phyloP scores from a whole-genome alignment of 495 filamentous ascomycete genomes.

The Terfezia boudieri region DNA sequence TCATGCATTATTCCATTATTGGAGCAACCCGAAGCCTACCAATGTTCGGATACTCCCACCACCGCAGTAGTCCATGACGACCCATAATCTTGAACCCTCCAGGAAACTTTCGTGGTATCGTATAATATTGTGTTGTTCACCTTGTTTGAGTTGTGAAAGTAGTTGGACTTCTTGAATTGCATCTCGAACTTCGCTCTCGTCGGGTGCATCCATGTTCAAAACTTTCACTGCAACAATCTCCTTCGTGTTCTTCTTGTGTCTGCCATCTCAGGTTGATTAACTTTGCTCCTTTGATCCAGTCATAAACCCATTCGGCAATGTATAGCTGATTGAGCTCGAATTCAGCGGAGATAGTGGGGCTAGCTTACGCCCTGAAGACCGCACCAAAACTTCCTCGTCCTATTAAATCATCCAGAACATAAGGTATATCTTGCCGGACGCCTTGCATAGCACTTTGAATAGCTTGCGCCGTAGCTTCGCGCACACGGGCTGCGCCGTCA shows the following conservation, averaged over 20 bases:
- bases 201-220: conserved; percentile 75
- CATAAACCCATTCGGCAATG: neutral
- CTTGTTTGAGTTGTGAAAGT: conserved; percentile 61
- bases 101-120: conserved; percentile 68
- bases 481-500: neutral
- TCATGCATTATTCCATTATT: neutral
- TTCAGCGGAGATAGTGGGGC: neutral
- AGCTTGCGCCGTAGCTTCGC: conserved; percentile 8
- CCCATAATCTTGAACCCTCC: conserved; percentile 75
- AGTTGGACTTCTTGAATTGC: conserved; percentile 73
- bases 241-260: conserved; percentile 22
- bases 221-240: conserved; percentile 79
- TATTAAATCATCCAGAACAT: conserved; percentile 70
- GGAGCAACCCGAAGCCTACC: conserved; percentile 23
- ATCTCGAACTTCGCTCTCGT: conserved; percentile 50
- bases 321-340: too few relatives aligned
- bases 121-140: conserved; percentile 75
- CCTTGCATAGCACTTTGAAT: conserved; percentile 19
- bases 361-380: conserved; percentile 58
- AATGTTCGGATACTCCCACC: conserved; percentile 88
- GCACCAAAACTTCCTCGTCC: conserved; percentile 91
- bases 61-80: conserved; percentile 86
- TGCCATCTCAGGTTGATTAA: neutral
- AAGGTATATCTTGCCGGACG: conserved; percentile 25
- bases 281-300: neutral